Conservation (phyloP, 306 rosid genomes). For the Leucaena leucocephala region DNA sequence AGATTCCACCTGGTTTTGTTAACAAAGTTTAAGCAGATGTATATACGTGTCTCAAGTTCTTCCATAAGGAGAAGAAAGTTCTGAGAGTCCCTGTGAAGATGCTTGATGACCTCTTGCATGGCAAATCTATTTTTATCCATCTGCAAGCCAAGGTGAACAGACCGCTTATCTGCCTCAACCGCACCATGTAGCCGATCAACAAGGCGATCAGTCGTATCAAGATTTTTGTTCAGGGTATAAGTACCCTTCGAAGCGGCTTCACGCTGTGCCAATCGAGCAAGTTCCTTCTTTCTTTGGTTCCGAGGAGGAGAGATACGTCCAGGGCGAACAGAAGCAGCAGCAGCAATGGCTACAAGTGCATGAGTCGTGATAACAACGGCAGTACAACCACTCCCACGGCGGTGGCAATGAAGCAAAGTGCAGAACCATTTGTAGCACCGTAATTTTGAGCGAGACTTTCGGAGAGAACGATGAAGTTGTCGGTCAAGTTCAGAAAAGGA, state of each 20-base stretch:
- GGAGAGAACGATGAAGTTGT: constrained; percentile 52
- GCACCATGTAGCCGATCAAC: constrained; percentile 50
- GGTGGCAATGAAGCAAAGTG: constrained; percentile 38
- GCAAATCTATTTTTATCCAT: constrained; percentile 57
- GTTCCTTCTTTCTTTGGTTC: constrained; percentile 30
- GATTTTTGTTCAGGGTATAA: constrained; percentile 46
- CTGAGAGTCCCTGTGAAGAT: constrained; percentile 47
- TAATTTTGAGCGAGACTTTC: constrained; percentile 49
- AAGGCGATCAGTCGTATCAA: constrained; percentile 61
- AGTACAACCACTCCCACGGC: constrained; percentile 27
- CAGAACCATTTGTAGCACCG: constrained; percentile 40
- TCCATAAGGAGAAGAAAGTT: constrained; percentile 46
- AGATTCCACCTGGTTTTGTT: constrained; percentile 63
- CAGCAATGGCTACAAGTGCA: constrained; percentile 39
- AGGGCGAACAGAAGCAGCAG: constrained; percentile 36
- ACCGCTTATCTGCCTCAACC: constrained; percentile 56
- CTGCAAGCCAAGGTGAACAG: constrained; percentile 53
- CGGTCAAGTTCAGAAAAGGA: constrained; percentile 52
- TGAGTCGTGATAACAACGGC: constrained; percentile 38
- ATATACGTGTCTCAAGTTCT: constrained; percentile 62
- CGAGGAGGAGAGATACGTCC: constrained; percentile 34
- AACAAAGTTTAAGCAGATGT: constrained; percentile 51
- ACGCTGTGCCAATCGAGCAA: constrained; percentile 56
- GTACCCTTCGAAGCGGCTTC: constrained; percentile 64
- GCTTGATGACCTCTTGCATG: constrained; percentile 65